Evolutionary conservation across 768 basidiomycete genomes (phyloP), one percentile per base, ranked within the genome.

Genomic region (Leccinum fibrillosum): DNA sequence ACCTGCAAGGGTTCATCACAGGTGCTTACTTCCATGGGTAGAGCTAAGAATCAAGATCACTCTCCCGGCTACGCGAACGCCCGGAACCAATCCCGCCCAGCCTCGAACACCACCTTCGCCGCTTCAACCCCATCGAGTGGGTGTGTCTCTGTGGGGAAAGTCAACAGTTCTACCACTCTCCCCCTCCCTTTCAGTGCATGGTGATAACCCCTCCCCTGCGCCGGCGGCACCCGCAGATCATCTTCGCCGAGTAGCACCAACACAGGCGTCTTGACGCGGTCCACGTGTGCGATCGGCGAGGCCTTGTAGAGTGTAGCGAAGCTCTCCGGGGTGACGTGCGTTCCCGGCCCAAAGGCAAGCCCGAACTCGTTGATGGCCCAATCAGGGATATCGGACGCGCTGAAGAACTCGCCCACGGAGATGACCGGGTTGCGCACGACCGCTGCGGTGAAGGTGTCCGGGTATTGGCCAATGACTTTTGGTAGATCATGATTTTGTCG

Each of bases 391-490:
- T 90, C 89, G 1, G 81, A 81, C 1, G 73, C 73, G 1, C 80
- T 8, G 39, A 42, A 69, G 32, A 85, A 70, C 49, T 85, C 83
- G 12, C 84, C 85, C 0, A 75, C 76, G 5, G 84, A 83, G 44
- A 84, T 85, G 54, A 90, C 89, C 0, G 89, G 88, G 65, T 90
- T 91, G 44, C 85, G 81, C 49, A 89, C 66, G 25, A 82, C 80
- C 0, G 83, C 83, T 0, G 85, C 88, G 10, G 77, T 81, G 68
- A 86, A 90, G 39, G 82, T 69, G 17, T 80, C 76, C 0, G 89
- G 86, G 62, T 78, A 80, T 58, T 82, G 82, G 1, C 84, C 84
- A 17, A 88, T 82, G 12, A 90, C 86, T 17, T 13, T 9, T 34
- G 4, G 1, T 10, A 44, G 39, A 21, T 47, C 19, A 23, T 23